A percentile compares a stretch with the other conserved stretches of the same genome.
Conservation (phyloP, 1,284 basidiomycete species). For the Amylostereum chailletii region DNA sequence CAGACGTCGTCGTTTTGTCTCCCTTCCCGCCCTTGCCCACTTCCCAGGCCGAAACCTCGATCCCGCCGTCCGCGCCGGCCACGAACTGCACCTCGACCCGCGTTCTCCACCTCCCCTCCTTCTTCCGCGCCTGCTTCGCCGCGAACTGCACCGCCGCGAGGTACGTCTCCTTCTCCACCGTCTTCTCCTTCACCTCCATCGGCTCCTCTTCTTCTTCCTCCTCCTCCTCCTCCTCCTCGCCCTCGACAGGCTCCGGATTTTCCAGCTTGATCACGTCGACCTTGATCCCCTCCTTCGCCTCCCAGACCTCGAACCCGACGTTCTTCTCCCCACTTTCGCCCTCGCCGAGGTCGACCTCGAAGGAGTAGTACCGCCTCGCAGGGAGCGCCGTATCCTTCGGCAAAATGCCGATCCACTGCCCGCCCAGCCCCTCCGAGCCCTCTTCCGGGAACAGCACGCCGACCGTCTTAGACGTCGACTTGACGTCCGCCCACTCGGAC, state of each 20-base stretch:
- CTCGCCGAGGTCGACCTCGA: slow-evolving; percentile 62
- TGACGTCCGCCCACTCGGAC: slow-evolving; percentile 34
- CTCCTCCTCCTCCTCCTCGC: slow-evolving; percentile 48
- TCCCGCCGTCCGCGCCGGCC: slow-evolving; percentile 41
- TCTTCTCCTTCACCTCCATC: slow-evolving; percentile 59
- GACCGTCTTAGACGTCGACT: slow-evolving; percentile 59
- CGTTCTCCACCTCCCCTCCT: slow-evolving; percentile 41
- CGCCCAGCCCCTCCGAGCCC: slow-evolving; percentile 39
- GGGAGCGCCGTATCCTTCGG: slow-evolving; percentile 75
- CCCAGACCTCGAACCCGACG: slow-evolving; percentile 80
- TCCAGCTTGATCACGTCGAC: slow-evolving; percentile 57
- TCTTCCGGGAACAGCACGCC: slow-evolving; percentile 75
- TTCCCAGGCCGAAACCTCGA: slow-evolving; percentile 43
- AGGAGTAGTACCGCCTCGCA: slow-evolving; percentile 58
- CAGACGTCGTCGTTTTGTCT: slow-evolving; percentile 18
- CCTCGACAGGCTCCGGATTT: slow-evolving; percentile 40
- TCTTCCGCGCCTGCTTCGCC: slow-evolving; percentile 39
- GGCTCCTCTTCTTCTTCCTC: slow-evolving; percentile 42
- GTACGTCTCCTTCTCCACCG: slow-evolving; percentile 52
- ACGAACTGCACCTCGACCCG: slow-evolving; percentile 59
- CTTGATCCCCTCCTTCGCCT: slow-evolving; percentile 76
- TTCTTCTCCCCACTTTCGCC: slow-evolving; percentile 30
- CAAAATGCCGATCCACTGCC: slow-evolving; percentile 60
- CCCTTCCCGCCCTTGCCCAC: slow-evolving; percentile 29
- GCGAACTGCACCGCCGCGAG: slow-evolving; percentile 47